Base-by-base conservation (phyloP, 495 filamentous ascomycete species). In the Penicillium lagena region DNA sequence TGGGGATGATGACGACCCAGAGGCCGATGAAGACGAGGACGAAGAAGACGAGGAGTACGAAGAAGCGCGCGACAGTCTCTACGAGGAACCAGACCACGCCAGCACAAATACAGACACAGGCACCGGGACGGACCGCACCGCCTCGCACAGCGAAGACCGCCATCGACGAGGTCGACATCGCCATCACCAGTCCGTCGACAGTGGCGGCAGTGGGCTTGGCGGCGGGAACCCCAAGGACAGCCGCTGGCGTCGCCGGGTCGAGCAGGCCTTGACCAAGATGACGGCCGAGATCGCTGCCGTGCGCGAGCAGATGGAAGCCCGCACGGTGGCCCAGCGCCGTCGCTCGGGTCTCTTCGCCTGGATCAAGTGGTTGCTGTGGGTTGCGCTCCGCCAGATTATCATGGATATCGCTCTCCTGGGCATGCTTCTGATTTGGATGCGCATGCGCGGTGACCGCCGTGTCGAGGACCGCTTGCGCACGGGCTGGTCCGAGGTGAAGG, bases 201-300 rank as follows among this genome's bases (percentile, higher is more conserved):
- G 46, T 28, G 46, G 49, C 28, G 46, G 45, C 22, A 37, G 48
- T 14, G 56, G 43, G 3, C 45, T 42, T 5, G 47, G 47, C 11
- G 40, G 43, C 12, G 38, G 34, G 4, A 29, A 37, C 12, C 46
- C 53, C 1, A 29, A 28, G 32, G 51, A 56, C 39, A 53, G 66
- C 34, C 79, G 78, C 54, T 95, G 91, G 88, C 81, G 85, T 15
- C 81, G 79, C 48, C 75, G 85, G 46, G 87, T 97, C 50, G 91
- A 97, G 66, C 78, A 85, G 35, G 88, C 89, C 28, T 78, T 97
- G 43, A 84, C 90, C 35, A 86, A 86, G 54, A 83, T 98, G 72
- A 93, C 90, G 34, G 83, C 90, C 11, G 93, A 98, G 65, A 80
- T 97, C 12, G 88, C 93, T 4, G 93, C 93, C n/a, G 70, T 96